A percentile compares a stretch with the other conserved stretches of the same genome.
These are phyloP conservation scores for Colletotrichum musae DNA, from an alignment of 2,329 filamentous ascomycete genomes.

Conservation along the genomic window DNA sequence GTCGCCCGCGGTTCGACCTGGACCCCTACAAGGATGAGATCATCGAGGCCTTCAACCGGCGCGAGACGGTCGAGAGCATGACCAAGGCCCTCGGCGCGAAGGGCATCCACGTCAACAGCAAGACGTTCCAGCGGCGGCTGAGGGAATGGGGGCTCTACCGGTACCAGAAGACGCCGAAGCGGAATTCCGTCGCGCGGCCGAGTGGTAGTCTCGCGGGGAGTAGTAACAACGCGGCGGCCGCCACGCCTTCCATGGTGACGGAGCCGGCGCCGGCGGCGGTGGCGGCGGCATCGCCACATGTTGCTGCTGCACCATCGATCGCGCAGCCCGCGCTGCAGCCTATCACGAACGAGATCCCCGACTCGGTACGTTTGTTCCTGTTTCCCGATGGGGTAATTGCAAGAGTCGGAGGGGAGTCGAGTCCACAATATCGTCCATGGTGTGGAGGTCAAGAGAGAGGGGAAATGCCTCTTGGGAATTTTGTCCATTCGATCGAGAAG, in stretches of 20 bases:
- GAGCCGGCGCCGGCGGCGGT: not conserved
- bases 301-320: not conserved
- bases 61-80: constrained; percentile 36
- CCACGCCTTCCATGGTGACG: not conserved
- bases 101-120: constrained; percentile 22
- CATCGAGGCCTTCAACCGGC: constrained; percentile 23
- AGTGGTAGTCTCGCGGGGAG: not conserved
- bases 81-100: constrained; percentile 29
- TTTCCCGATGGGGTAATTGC: constrained; percentile 37
- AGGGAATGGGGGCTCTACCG: constrained; percentile 29
- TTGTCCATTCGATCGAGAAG: not conserved
- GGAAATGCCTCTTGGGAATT: not conserved
- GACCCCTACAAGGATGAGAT: constrained; percentile 34
- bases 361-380: constrained; percentile 27
- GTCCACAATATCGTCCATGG: constrained; percentile 20
- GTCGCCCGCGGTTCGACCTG: constrained; percentile 30
- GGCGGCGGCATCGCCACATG: not conserved
- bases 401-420: constrained; percentile 20
- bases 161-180: constrained; percentile 19
- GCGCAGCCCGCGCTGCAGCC: constrained; percentile 3
- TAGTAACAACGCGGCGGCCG: not conserved
- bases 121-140: constrained; percentile 26
- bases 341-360: constrained; percentile 28
- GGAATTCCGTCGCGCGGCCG: not conserved
- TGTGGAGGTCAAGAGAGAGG: constrained; percentile 6